Base-by-base conservation (phyloP, 495 filamentous ascomycete genomes). In the Aspergillus ellipticus region DNA sequence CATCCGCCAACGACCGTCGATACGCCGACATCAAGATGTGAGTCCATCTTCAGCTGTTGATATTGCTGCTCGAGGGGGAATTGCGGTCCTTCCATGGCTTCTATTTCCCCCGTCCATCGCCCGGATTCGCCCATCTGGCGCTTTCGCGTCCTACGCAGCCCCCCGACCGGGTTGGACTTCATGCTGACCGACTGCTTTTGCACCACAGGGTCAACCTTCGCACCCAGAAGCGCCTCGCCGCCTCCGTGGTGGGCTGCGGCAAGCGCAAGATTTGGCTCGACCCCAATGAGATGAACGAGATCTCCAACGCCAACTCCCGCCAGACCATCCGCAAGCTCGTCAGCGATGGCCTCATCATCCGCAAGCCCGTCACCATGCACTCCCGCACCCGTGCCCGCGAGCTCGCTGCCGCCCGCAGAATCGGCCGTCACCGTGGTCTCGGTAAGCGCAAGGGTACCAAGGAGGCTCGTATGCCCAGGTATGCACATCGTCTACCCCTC, bases 221-320 rank as follows among this genome's bases (percentile, higher is more conserved):
- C 76, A 98, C 94, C 71, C 94, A 99, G 85, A 99, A 99, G 87
- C 93, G 95, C 80, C 93, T 98, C 69, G 95, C 94, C 73, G 90
- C 94, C 72, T 90, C 92, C 77, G 94, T 98, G 72, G 87, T 93
- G 74, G 92, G 91, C 82, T 94, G 90, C 84, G 94, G 94, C 77
- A 88, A 97, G 87, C 88, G 92, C 85, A 97, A 97, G 88, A 94
- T 99, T 82, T 99, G 94, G 94, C 92, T 99, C 75, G 94, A 99
- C 82, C 94, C 94, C 77, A 97, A 95, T 79, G 94, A 99, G 84
- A 86, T 93, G 78, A 93, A 80, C 85, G 94, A 99, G 78, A 97
- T 99, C 83, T 92, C 89, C 80, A 99, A 97, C 82, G 94, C 94
- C 88, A 97, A 97, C 89, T 97, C 92, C 67, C 95, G 94, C 73